Evolutionary conservation across 2,329 filamentous ascomycete species (phyloP).

Genomic region (Orbilia javanica): DNA sequence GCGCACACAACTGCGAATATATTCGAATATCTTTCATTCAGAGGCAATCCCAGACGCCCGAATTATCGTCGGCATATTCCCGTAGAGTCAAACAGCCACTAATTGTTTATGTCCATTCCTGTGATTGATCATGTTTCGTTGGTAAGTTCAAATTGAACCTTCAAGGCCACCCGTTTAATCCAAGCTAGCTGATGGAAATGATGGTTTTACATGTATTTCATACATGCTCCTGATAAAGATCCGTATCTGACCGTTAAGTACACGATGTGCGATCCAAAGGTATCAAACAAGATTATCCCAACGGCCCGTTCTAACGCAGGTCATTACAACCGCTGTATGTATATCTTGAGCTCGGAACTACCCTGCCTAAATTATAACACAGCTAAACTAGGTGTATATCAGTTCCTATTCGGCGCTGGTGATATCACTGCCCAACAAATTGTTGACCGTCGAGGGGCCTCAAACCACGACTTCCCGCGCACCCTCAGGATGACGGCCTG

Average conservation of each 20-base stretch:
- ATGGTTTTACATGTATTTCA: not conserved
- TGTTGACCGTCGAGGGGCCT: constrained; percentile 82
- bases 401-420: constrained; percentile 90
- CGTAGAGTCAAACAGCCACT: not conserved
- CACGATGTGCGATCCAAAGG: constrained; percentile 66
- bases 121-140: constrained; percentile 31
- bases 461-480: constrained; percentile 79
- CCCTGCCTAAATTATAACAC: not conserved
- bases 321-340: constrained; percentile 81
- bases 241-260: not conserved
- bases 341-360: not conserved
- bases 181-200: constrained; percentile 32
- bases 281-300: constrained; percentile 86
- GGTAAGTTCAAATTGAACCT: constrained; percentile 24
- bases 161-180: not conserved
- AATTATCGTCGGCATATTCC: not conserved
- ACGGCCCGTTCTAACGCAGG: constrained; percentile 89
- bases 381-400: constrained; percentile 2
- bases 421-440: constrained; percentile 91
- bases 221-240: not conserved
- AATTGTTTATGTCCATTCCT: not conserved
- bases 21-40: no score
- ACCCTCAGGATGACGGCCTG: constrained; percentile 85
- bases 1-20: no score
- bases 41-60: not conserved